Evolutionary conservation across 495 filamentous ascomycete genomes (phyloP), one percentile per base, ranked within the genome.

Genomic region (Tuber magnatum): DNA sequence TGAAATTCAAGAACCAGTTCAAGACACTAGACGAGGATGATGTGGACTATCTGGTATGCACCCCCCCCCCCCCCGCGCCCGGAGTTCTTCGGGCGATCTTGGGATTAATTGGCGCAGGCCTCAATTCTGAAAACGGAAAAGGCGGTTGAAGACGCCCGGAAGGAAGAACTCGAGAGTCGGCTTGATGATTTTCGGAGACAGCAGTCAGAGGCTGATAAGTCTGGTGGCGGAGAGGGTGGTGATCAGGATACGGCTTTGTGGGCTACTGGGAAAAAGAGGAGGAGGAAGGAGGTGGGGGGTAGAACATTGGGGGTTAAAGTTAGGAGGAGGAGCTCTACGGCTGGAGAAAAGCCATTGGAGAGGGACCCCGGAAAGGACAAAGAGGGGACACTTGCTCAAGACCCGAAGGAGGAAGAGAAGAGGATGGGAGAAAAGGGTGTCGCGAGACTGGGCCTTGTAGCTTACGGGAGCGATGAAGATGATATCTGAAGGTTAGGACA

Each of bases 11-110:
- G 83, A 97, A 98, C 83, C 95, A 98, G 85, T 99, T 97, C 85
- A 91, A 94, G 73, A 88, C 93, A 14, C 88, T 99, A 51, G 94
- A 98, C 81, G 93, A 97, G 76, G 94, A 96, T 80, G 95, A 99
- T 84, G 88, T 95, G 76, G 94, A 97, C 5, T 99, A 97, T 81
- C 84, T 98, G 24, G 94, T 81, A 71, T n/a, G n/a, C 16, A 28
- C 38, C 32, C 12, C 20, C 43, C 42, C 32, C 12, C 20, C 39
- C 42, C 16, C 9, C 12, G 14, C 41, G 12, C 24, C 40, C 28
- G 2, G 0, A 12, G 22, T 72, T 22, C 69, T 24, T 28, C 40
- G 69, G 38, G 69, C 9, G 41, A 22, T 28, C 40, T 65, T 61
- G 51, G 38, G 41, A 43, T n/a, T n/a, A 22, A 43, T 38, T 41